Conservation (phyloP, 2,329 filamentous ascomycete species). For the Cercospora citrullina region DNA sequence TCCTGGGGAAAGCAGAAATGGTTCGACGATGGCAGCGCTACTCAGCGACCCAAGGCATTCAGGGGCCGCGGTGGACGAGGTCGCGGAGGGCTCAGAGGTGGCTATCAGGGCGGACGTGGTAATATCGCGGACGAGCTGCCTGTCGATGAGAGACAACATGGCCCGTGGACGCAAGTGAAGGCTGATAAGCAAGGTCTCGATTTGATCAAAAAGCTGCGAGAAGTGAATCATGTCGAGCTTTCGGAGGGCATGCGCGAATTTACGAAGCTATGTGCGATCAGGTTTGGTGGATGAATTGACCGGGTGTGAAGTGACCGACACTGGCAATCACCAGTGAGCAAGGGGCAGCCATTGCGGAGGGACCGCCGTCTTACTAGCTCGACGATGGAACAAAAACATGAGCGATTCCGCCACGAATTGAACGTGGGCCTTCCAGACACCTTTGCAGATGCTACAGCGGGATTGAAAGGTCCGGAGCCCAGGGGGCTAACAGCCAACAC, state of each 20-base stretch:
- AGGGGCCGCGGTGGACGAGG: conserved; percentile 23
- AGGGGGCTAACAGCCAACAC: too few species aligned
- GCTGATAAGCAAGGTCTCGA: conserved; percentile 39
- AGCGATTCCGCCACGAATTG: too few species aligned
- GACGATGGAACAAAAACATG: too few species aligned
- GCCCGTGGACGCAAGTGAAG: conserved; percentile 42
- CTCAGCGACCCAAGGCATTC: conserved; percentile 22
- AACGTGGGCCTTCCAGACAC: too few species aligned
- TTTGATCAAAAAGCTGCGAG: conserved; percentile 34
- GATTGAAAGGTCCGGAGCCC: too few species aligned
- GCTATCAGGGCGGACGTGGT: background rate
- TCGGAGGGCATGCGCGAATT: conserved; percentile 47
- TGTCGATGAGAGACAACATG: conserved; percentile 30
- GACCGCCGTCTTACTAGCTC: too few species aligned
- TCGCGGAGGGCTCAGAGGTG: conserved; percentile 4
- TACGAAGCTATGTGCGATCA: conserved; percentile 46
- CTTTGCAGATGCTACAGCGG: too few species aligned
- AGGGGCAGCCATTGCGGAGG: too few species aligned
- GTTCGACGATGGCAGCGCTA: conserved; percentile 17
- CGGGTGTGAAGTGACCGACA: background rate
- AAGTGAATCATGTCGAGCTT: conserved; percentile 36
- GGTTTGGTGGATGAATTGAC: conserved; percentile 34
- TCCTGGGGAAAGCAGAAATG: conserved; percentile 33
- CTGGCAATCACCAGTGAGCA: background rate
- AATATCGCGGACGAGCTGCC: background rate